A percentile compares a stretch with the other conserved stretches of the same genome.
Conservation (phyloP, 768 basidiomycete genomes). For the Gloeopeniophorella convolvens region DNA sequence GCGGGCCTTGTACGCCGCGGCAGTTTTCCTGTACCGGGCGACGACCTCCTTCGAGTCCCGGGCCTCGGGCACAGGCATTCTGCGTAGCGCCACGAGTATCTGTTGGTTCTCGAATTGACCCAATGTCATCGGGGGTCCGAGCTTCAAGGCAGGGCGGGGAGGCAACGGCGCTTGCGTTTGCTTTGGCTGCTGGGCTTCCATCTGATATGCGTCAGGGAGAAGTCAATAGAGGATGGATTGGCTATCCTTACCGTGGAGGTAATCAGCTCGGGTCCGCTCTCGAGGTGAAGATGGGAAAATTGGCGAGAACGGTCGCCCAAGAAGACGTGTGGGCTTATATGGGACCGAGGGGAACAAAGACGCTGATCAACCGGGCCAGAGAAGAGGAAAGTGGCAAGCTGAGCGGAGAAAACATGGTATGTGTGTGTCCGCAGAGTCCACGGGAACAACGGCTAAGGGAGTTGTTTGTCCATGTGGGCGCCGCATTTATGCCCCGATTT, state of each 20-base stretch:
- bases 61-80: constrained; percentile 12
- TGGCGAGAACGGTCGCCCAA: no score
- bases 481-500: constrained; percentile 27
- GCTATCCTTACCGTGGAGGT: no score
- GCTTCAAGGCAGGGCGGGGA: background rate
- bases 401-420: constrained; percentile 11
- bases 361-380: no score
- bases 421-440: constrained; percentile 7
- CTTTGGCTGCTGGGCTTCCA: no score
- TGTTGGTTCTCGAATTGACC: background rate
- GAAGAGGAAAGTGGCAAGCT: constrained; percentile 4
- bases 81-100: background rate
- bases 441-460: constrained; percentile 27
- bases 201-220: no score
- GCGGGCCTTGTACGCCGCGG: constrained; percentile 2
- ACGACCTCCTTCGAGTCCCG: background rate
- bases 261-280: no score
- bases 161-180: background rate
- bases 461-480: constrained; percentile 45
- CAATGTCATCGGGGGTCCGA: background rate
- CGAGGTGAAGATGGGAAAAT: no score
- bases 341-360: no score
- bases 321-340: no score
- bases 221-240: no score
- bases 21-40: background rate